Evolutionary conservation across 805 yeast species (phyloP).

Genomic region (Ogataea pignaliae): DNA sequence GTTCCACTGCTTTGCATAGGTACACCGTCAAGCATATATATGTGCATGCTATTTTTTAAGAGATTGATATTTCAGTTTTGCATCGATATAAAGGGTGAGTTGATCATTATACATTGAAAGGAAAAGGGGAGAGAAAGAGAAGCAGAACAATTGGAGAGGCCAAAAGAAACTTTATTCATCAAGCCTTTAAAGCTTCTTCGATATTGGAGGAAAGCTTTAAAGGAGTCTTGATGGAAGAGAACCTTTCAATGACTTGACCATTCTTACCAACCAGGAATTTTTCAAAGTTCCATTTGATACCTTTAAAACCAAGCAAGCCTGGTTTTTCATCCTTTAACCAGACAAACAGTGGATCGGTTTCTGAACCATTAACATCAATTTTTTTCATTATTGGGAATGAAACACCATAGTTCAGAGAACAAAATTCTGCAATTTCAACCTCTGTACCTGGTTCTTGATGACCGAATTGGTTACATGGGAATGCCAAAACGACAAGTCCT

Average conservation of each 20-base stretch:
- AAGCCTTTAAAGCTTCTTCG: constrained; percentile 45
- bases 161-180: background rate
- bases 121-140: too few relatives aligned
- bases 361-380: constrained; percentile 82
- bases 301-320: constrained; percentile 64
- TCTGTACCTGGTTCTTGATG: constrained; percentile 70
- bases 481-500: constrained; percentile 70
- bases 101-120: background rate
- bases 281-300: constrained; percentile 60
- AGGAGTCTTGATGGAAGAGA: constrained; percentile 67
- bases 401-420: constrained; percentile 82
- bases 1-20: too few relatives aligned
- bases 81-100: background rate
- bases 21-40: too few relatives aligned
- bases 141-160: too few relatives aligned
- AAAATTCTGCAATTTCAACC: constrained; percentile 67
- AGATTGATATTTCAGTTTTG: too few relatives aligned
- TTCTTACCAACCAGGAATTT: constrained; percentile 51
- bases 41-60: too few relatives aligned
- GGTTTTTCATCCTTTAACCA: constrained; percentile 62
- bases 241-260: constrained; percentile 51
- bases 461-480: constrained; percentile 91
- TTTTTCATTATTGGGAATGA: constrained; percentile 84
- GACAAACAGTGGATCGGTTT: constrained; percentile 75
- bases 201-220: constrained; percentile 50